These are phyloP conservation scores for Fusarium redolens DNA, from an alignment of 2,329 filamentous ascomycete species.

Conservation along the genomic window DNA sequence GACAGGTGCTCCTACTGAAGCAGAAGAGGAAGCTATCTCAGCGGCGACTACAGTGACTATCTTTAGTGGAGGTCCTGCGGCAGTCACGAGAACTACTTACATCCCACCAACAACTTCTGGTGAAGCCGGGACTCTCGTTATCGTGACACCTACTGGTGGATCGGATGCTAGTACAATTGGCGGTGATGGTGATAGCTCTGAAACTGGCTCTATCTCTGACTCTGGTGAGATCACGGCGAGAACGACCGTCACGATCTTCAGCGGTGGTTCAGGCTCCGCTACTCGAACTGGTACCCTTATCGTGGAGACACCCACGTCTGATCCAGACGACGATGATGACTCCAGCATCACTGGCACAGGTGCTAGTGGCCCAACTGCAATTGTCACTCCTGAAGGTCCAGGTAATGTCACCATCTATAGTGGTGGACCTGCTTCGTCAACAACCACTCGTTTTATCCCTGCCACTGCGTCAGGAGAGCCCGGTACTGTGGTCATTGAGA, in stretches of 20 bases:
- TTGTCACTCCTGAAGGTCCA: neutral
- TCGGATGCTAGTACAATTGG: accelerated
- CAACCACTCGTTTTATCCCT: neutral
- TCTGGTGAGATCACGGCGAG: neutral
- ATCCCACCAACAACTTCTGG: neutral
- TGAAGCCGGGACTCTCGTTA: neutral
- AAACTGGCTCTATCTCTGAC: neutral
- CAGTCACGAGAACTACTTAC: neutral
- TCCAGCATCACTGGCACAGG: neutral
- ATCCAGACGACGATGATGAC: neutral
- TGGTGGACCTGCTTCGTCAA: neutral
- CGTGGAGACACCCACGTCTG: neutral
- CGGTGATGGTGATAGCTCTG: accelerated
- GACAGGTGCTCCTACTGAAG: neutral
- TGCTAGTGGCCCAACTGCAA: neutral
- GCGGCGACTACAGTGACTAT: neutral
- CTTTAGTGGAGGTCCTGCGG: neutral
- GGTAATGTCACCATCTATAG: constrained; percentile 17
- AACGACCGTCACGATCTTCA: constrained; percentile 2
- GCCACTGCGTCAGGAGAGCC: neutral
- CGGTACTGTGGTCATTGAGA: constrained; percentile 16
- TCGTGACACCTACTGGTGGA: neutral
- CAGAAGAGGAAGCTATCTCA: neutral
- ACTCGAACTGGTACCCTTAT: constrained; percentile 8
- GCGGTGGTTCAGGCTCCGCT: neutral